These are phyloP conservation scores for Pseudonitzschia multiseries DNA, from an alignment of 108 stramenopile species.

Conservation along the genomic window DNA sequence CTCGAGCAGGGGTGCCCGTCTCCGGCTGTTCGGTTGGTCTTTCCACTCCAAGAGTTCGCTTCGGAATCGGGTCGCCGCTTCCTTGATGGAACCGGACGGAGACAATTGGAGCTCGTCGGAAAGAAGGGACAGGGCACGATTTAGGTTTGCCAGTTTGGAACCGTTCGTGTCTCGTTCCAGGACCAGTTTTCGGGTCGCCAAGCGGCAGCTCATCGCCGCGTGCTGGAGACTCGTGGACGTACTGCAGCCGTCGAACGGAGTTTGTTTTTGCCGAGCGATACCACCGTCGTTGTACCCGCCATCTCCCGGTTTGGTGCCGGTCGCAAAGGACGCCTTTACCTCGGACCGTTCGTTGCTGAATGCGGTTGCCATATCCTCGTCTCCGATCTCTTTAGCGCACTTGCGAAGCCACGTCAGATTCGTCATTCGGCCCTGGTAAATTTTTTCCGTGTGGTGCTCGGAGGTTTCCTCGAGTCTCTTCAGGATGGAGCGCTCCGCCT, in stretches of 20 bases:
- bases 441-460: conserved; percentile 36
- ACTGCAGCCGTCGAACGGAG: conserved; percentile 3
- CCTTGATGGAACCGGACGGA: conserved; percentile 29
- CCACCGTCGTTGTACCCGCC: too few relatives aligned
- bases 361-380: conserved; percentile 31
- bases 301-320: conserved; percentile 3
- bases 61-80: conserved; percentile 31
- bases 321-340: conserved; percentile 20
- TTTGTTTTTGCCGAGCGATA: too few relatives aligned
- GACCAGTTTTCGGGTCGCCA: conserved; percentile 46
- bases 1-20: conserved; percentile 29
- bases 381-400: conserved; percentile 56
- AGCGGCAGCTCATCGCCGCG: conserved; percentile 45
- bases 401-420: conserved; percentile 68
- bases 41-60: conserved; percentile 29
- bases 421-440: conserved; percentile 54
- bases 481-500: conserved; percentile 44
- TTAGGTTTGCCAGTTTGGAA: conserved; percentile 6
- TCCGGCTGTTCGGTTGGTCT: conserved; percentile 10
- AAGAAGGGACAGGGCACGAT: conserved; percentile 26
- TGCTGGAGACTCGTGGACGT: conserved; percentile 22
- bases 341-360: conserved; percentile 35
- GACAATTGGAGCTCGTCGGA: conserved; percentile 24
- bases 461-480: conserved; percentile 44
- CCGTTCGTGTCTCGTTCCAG: conserved; percentile 27